Base-by-base conservation (phyloP, 805 yeast genomes). In the Candida patagonica region DNA sequence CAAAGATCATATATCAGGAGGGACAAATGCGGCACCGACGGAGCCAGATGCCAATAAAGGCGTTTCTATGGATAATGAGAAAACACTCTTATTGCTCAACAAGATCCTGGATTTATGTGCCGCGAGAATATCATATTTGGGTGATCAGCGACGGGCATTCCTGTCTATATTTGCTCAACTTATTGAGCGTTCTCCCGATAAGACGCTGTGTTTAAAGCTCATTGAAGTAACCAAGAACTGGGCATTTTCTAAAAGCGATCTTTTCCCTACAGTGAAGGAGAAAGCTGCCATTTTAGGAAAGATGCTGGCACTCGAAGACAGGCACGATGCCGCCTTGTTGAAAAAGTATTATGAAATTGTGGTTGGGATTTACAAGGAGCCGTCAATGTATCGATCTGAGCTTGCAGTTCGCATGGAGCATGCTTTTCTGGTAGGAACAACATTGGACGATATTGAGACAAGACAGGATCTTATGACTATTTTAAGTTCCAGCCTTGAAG, bases 331-430 rank as follows among this genome's bases (percentile, higher is more conserved):
- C 6, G 74, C 83, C 1, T 59, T 77, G 16, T 78, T 94, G 0
- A 78, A 77, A 47, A 78, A 80, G 43, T 89, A 84, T 56, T 89
- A 88, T 52, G 80, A 78, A 50, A 83, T 92, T 21, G 80, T 94
- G 46, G 77, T 88, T 23, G 94, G 83, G 49, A 78, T 92, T 19
- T 94, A 89, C 59, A 85, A 81, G 47, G 87, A 84, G 48, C 78
- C 80, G 31, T 65, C 79, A 1, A 70, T 87, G 51, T 75, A 82
- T 19, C 75, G 86, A 48, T 78, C 95, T 1, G 99, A 92, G 54
- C 70, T 92, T 22, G 86, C 96, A 0, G 89, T 87, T 12, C 69
- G 98, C 40, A 78, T 92, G 84, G 99, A 92, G 57, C 96, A 88
- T 58, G 94, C 97, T 21, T 92, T 92, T 60, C 65, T 92, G 51